Evolutionary conservation across 768 basidiomycete genomes (phyloP).

Genomic region (Amyloporia xantha): DNA sequence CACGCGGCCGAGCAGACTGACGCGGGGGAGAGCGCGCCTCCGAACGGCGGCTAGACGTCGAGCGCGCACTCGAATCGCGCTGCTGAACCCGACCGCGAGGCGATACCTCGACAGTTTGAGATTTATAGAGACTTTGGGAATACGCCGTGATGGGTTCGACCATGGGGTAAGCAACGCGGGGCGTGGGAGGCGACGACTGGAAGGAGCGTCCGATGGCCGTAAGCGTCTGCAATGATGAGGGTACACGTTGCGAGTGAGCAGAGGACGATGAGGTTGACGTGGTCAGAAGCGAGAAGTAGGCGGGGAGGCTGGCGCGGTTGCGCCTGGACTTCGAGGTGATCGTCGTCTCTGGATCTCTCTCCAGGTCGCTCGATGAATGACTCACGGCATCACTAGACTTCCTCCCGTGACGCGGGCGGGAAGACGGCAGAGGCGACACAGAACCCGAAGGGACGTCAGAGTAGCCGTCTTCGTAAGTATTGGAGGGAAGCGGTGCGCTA

Average conservation of each 20-base stretch:
- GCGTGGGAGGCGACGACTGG: conserved; percentile 21
- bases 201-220: conserved; percentile 20
- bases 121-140: conserved; percentile 10
- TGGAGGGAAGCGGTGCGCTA: conserved; percentile 23
- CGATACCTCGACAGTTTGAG: conserved; percentile 8
- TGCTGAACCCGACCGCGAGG: conserved; percentile 20
- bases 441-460: conserved; percentile 34
- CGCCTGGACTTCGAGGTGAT: conserved; percentile 30
- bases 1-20: conserved; percentile 1
- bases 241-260: conserved; percentile 12
- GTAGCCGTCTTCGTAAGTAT: conserved; percentile 22
- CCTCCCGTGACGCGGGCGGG: conserved; percentile 5
- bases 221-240: conserved; percentile 14
- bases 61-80: conserved; percentile 20
- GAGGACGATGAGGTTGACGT: conserved; percentile 19
- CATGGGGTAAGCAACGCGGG: conserved; percentile 18
- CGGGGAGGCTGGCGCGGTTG: conserved; percentile 68
- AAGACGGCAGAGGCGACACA: conserved; percentile 14
- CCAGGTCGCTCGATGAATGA: conserved; percentile 6
- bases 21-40: conserved; percentile 19
- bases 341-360: conserved; percentile 22
- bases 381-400: conserved; percentile 7
- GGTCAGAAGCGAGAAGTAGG: conserved; percentile 66
- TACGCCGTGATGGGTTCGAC: conserved; percentile 15
- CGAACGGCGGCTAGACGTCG: conserved; percentile 19